Evolutionary conservation across 2,329 filamentous ascomycete species (phyloP).

Genomic region (Neoscytalidium dimidiatum): DNA sequence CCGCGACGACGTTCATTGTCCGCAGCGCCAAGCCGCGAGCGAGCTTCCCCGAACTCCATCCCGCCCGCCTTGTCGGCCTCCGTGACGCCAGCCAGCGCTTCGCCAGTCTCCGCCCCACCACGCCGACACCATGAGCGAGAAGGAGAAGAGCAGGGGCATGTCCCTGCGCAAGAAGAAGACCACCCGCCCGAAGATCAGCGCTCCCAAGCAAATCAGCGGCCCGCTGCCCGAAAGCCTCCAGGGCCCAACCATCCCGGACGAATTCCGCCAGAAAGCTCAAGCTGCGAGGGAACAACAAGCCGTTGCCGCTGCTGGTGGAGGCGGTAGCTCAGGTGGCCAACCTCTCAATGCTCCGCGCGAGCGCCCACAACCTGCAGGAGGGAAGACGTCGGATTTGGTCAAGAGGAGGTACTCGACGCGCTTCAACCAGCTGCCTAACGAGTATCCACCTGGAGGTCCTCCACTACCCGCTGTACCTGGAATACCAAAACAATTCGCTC

Average conservation of each 20-base stretch:
- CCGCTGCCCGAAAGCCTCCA: slow-evolving; percentile 29
- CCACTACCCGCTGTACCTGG: slow-evolving; percentile 65
- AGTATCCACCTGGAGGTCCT: slow-evolving; percentile 64
- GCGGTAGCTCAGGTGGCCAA: slow-evolving; percentile 24
- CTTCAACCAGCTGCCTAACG: slow-evolving; percentile 75
- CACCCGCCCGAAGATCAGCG: slow-evolving; percentile 59
- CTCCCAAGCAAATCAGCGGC: slow-evolving; percentile 57
- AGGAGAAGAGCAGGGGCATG: slow-evolving; percentile 55
- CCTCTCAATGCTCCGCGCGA: slow-evolving; percentile 36
- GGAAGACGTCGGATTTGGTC: slow-evolving; percentile 75
- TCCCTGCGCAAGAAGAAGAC: slow-evolving; percentile 65
- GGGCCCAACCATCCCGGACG: slow-evolving; percentile 18
- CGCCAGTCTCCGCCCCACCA: not conserved
- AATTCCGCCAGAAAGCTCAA: slow-evolving; percentile 3
- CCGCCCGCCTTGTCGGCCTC: slow-evolving; percentile 16
- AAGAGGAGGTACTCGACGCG: slow-evolving; percentile 93
- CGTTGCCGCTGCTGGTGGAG: not conserved
- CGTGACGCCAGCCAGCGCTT: not conserved
- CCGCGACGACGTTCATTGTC: slow-evolving; percentile 7
- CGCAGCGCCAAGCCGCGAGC: not conserved
- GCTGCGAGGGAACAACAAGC: not conserved
- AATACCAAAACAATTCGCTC: slow-evolving; percentile 61
- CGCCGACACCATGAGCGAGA: slow-evolving; percentile 25
- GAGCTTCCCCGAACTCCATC: slow-evolving; percentile 11
- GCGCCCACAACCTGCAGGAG: slow-evolving; percentile 43